phyloP scores from a whole-genome alignment of 2,329 filamentous ascomycete species.

The Scolecobasidium constrictum region DNA sequence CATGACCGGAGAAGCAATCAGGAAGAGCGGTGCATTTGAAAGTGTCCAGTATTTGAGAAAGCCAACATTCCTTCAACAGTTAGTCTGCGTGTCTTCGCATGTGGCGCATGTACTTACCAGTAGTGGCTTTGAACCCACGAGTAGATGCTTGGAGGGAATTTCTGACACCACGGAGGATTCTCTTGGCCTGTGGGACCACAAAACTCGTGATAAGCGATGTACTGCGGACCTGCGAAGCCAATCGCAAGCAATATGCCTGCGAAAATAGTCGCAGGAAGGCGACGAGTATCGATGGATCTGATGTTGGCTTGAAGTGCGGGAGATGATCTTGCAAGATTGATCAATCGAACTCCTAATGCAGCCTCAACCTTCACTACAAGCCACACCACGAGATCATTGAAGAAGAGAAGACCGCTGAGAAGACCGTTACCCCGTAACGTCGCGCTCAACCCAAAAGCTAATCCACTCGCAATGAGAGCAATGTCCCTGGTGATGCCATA shows the following conservation, averaged over 20 bases:
- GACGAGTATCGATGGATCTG: slow-evolving; percentile 33
- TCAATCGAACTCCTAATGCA: background rate
- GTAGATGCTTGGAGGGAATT: slow-evolving; percentile 74
- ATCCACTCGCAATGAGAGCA: slow-evolving; percentile 50
- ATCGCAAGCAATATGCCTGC: slow-evolving; percentile 58
- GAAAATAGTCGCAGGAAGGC: slow-evolving; percentile 47
- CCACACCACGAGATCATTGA: slow-evolving; percentile 31
- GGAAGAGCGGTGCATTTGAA: slow-evolving; percentile 77
- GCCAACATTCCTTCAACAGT: slow-evolving; percentile 63
- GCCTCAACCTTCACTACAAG: background rate
- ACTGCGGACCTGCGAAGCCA: slow-evolving; percentile 63
- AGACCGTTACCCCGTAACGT: slow-evolving; percentile 78
- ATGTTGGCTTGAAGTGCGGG: background rate
- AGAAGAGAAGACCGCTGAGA: slow-evolving; percentile 67
- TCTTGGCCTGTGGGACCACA: slow-evolving; percentile 17
- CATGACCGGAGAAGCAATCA: slow-evolving; percentile 71
- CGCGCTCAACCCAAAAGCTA: slow-evolving; percentile 61
- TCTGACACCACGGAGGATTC: slow-evolving; percentile 61
- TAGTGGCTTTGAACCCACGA: slow-evolving; percentile 81
- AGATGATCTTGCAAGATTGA: background rate
- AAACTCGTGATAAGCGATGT: slow-evolving; percentile 61
- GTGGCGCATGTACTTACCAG: slow-evolving; percentile 51
- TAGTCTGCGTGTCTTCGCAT: slow-evolving; percentile 9
- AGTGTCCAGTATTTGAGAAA: slow-evolving; percentile 84
- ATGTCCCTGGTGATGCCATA: slow-evolving; percentile 27